Evolutionary conservation across 1,139 yeast genomes (phyloP).

Genomic region (Magnusiomyces magnusii): DNA sequence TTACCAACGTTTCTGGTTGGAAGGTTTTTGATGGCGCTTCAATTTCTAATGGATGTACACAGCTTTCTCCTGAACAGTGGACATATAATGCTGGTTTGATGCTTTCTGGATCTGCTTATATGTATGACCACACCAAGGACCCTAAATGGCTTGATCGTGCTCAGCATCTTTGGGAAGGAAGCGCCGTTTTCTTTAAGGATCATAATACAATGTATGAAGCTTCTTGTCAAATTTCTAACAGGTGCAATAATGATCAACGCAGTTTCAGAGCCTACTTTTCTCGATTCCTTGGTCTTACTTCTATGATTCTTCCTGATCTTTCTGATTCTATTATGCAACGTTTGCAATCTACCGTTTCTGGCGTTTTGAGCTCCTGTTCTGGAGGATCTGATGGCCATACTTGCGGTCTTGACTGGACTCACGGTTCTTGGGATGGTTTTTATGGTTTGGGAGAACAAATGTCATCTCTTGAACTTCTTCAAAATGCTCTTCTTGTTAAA

Average conservation of each 20-base stretch:
- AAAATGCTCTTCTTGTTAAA: slow-evolving; percentile 29
- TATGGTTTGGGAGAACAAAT: slow-evolving; percentile 93
- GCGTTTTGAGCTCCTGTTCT: slow-evolving; percentile 73
- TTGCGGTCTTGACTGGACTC: slow-evolving; percentile 78
- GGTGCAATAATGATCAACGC: slow-evolving; percentile 83
- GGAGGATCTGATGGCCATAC: slow-evolving; percentile 89
- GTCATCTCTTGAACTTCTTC: slow-evolving; percentile 74
- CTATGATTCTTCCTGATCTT: slow-evolving; percentile 61
- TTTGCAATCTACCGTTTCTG: slow-evolving; percentile 59
- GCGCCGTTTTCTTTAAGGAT: slow-evolving; percentile 51
- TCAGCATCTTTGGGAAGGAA: slow-evolving; percentile 35
- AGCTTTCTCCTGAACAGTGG: slow-evolving; percentile 62
- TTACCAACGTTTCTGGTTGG: slow-evolving; percentile 36
- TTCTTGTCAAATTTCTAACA: slow-evolving; percentile 58
- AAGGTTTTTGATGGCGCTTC: slow-evolving; percentile 70
- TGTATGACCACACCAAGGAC: slow-evolving; percentile 66
- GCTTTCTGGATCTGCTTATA: slow-evolving; percentile 72
- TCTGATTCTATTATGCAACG: slow-evolving; percentile 44
- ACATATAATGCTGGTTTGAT: slow-evolving; percentile 79
- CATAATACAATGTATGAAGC: slow-evolving; percentile 62
- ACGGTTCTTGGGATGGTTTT: slow-evolving; percentile 60
- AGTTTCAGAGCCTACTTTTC: slow-evolving; percentile 79
- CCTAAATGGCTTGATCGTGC: slow-evolving; percentile 59
- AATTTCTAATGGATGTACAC: slow-evolving; percentile 54
- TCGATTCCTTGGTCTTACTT: slow-evolving; percentile 67